Evolutionary conservation across 1,139 yeast genomes (phyloP).

Genomic region (Kodamaea ohmeri): DNA sequence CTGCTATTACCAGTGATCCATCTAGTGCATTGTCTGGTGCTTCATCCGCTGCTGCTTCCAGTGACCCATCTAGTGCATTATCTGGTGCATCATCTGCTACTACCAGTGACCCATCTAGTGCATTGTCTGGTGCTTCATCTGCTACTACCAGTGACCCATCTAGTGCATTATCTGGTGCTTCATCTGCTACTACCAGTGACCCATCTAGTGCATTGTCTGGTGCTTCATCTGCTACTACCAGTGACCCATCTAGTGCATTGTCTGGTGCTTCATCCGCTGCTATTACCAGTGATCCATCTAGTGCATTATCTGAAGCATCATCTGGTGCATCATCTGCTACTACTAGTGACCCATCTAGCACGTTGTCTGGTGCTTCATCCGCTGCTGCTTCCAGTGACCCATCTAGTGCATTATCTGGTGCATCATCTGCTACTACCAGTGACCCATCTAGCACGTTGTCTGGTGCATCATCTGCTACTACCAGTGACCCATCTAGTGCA

Average conservation of each 20-base stretch:
- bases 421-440: not conserved
- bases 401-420: not conserved
- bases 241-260: too few relatives aligned
- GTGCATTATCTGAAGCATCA: constrained; percentile 2
- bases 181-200: too few relatives aligned
- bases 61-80: not conserved
- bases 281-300: constrained; percentile 1
- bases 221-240: too few relatives aligned
- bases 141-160: too few relatives aligned
- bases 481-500: constrained; percentile 1
- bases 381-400: not conserved
- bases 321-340: constrained; percentile 1
- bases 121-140: too few relatives aligned
- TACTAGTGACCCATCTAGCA: not conserved
- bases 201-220: too few relatives aligned
- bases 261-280: not conserved
- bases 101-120: too few relatives aligned
- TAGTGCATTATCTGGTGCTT: too few relatives aligned
- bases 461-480: not conserved
- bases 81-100: too few relatives aligned
- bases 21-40: not conserved
- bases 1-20: not conserved
- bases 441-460: not conserved
- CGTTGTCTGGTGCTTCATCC: too few relatives aligned
- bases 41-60: not conserved